These are phyloP conservation scores for Botrytis fragariae DNA, from an alignment of 2,329 filamentous ascomycete genomes.

Conservation along the genomic window DNA sequence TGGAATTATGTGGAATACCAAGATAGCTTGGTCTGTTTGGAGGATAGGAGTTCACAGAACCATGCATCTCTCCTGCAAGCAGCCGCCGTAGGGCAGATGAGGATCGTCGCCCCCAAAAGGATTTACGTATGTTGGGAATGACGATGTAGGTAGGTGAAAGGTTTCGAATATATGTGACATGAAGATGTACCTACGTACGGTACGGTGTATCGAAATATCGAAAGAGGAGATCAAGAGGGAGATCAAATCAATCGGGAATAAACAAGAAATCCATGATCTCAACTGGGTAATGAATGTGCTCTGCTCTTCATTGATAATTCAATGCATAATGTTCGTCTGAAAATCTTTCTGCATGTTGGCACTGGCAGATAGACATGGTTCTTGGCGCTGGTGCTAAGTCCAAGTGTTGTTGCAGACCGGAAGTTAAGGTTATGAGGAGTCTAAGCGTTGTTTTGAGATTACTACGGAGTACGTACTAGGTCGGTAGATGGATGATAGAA, in stretches of 20 bases:
- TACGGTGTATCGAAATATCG: background rate
- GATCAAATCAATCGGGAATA: background rate
- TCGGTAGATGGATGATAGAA: background rate
- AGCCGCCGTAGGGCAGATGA: constrained; percentile 24
- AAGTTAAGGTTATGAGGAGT: constrained; percentile 12
- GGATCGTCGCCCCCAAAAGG: constrained; percentile 26
- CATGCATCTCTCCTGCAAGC: constrained; percentile 20
- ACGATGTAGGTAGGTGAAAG: background rate
- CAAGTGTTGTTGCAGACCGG: constrained; percentile 9
- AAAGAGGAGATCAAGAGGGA: background rate
- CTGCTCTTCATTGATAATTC: background rate
- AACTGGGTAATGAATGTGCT: background rate
- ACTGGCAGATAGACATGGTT: background rate
- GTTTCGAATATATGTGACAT: constrained; percentile 14
- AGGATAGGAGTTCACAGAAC: constrained; percentile 2
- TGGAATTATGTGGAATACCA: background rate
- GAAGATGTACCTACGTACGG: background rate
- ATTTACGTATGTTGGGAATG: background rate
- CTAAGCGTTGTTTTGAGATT: background rate
- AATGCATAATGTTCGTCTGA: constrained; percentile 4
- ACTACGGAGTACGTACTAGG: background rate
- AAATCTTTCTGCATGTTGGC: background rate
- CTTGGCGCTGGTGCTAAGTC: background rate
- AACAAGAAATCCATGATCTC: background rate
- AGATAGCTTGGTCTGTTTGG: background rate